Base-by-base conservation (phyloP, 2,329 filamentous ascomycete species). In the Colletotrichum ledebouriae region DNA sequence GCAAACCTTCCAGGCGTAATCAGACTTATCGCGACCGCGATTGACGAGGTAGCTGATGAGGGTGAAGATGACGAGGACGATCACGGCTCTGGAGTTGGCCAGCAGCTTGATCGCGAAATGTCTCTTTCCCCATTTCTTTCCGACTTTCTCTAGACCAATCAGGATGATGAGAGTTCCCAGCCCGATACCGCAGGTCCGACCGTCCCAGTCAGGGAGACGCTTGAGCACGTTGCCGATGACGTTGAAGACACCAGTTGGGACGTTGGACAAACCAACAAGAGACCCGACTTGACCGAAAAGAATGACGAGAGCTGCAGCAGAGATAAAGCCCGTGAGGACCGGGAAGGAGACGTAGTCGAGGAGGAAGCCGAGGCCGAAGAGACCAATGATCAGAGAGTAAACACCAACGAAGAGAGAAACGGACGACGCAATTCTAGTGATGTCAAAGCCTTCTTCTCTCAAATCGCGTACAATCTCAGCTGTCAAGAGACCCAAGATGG, bases 171-270 rank as follows among this genome's bases (percentile, higher is more conserved):
- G 84, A 1, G 85, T 83, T 0, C 83, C 83, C 63, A 91, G 84
- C 0, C 89, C 89, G n/a, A 92, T 83, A 3, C 91, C 90, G 17
- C 92, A 91, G 76, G 94, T 90, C 2, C 93, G 75, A 39, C 82
- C 83, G 0, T 87, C 81, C 10, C 77, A 66, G 13, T 69, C 73
- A 0, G 77, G 75, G 3, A 85, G 73, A 12, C 63, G 63, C 9
- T 41, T 58, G n/a, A 69, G 59, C n/a, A 69, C 63, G 52, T 69
- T 42, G 9, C 63, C 63, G 1, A 69, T 69, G 20, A 62, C 63
- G 39, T 44, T 67, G 63, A 67, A 66, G 15, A 67, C 67, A 10
- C 67, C 67, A n/a, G 57, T 58, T 2, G 63, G 63, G 11, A 69
- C 67, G n/a, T 77, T 78, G 0, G 74, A 70, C 42, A 85, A 78